Evolutionary conservation across 768 basidiomycete genomes (phyloP).

Genomic region (Gloeostereum incarnatum): DNA sequence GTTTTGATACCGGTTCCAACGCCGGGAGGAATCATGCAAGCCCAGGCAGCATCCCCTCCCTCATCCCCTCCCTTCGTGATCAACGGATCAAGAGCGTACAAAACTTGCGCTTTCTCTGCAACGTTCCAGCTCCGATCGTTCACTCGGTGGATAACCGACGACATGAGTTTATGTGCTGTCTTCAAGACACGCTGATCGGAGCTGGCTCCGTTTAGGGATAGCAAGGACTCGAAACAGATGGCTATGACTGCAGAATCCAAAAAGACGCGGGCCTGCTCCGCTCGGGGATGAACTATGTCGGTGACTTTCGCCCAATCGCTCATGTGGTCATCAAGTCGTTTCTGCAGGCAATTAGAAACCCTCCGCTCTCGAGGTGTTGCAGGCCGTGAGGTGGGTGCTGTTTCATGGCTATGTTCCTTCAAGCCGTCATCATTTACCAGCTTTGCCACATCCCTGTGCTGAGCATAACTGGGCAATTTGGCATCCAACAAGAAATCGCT

Average conservation of each 20-base stretch:
- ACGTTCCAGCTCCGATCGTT: constrained; percentile 41
- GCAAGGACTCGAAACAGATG: constrained; percentile 59
- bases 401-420: neutral
- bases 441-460: neutral
- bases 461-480: constrained; percentile 37
- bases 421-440: neutral
- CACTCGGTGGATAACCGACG: constrained; percentile 25
- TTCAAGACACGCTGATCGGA: constrained; percentile 56
- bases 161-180: constrained; percentile 43
- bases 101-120: constrained; percentile 55
- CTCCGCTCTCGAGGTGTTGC: constrained; percentile 53
- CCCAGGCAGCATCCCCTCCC: constrained; percentile 20
- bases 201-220: constrained; percentile 55
- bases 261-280: constrained; percentile 54
- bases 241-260: constrained; percentile 63
- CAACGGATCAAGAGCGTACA: constrained; percentile 60
- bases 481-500: constrained; percentile 64
- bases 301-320: constrained; percentile 35
- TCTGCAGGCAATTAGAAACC: constrained; percentile 53
- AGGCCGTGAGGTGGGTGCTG: constrained; percentile 23
- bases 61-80: constrained; percentile 26
- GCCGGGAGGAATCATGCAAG: constrained; percentile 38
- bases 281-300: constrained; percentile 31
- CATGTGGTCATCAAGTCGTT: constrained; percentile 43
- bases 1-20: constrained; percentile 54